Percentiles rank a stretch among this genome's conserved stretches.
These are phyloP conservation scores for Cylindrotheca closterium DNA, from an alignment of 108 stramenopile species.

Conservation along the genomic window DNA sequence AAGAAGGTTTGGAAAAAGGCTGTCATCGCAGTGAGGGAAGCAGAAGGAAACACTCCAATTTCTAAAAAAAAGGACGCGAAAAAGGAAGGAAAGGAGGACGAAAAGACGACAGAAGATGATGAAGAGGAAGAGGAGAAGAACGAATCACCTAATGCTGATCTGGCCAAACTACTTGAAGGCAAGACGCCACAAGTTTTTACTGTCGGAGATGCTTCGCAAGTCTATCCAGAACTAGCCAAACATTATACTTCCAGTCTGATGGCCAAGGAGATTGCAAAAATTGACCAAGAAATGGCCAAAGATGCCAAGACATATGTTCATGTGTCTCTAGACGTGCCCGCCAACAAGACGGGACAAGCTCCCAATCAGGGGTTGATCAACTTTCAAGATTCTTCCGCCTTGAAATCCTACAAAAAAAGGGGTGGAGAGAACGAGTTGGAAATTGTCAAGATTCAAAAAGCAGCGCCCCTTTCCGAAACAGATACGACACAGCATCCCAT, in stretches of 20 bases:
- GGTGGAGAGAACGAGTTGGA: conserved; percentile 1
- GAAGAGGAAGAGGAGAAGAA: background rate
- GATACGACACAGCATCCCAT: conserved; percentile 45
- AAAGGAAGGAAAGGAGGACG: background rate
- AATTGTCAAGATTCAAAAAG: conserved; percentile 70
- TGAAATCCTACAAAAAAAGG: conserved; percentile 2
- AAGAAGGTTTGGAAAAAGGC: conserved; percentile 82
- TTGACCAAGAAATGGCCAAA: conserved; percentile 1
- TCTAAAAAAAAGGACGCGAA: background rate
- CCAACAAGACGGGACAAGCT: conserved; percentile 39
- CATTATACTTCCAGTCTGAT: conserved; percentile 32
- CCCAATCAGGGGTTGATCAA: conserved; percentile 73
- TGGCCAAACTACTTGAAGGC: conserved; percentile 3
- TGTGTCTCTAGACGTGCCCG: conserved; percentile 66
- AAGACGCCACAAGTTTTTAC: conserved; percentile 56
- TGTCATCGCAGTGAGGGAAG: conserved; percentile 2
- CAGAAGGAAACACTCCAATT: background rate
- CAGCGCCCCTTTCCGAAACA: conserved; percentile 31
- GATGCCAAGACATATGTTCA: conserved; percentile 36
- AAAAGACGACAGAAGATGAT: background rate
- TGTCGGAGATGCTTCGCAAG: conserved; percentile 49
- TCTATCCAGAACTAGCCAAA: conserved; percentile 33
- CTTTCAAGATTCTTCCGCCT: conserved; percentile 39
- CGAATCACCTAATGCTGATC: conserved; percentile 24
- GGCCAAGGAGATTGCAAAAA: conserved; percentile 3